These are phyloP conservation scores for Phialophora tarda DNA, from an alignment of 2,329 filamentous ascomycete species.

Conservation along the genomic window DNA sequence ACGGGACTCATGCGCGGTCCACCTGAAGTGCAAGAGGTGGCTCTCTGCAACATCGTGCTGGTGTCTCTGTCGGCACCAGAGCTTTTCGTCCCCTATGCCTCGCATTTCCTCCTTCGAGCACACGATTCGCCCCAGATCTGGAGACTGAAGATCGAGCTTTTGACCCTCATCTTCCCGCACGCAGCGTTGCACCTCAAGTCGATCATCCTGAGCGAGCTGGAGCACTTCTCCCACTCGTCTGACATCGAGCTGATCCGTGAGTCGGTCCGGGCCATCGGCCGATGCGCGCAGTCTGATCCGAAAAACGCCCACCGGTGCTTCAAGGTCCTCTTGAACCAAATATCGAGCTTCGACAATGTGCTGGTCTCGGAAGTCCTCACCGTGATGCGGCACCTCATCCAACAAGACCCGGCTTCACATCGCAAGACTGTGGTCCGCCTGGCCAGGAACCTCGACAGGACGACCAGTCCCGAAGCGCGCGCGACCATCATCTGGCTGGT, in stretches of 20 bases:
- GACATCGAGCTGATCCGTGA: conserved; percentile 83
- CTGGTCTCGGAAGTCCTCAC: conserved; percentile 92
- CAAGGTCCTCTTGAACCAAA: conserved; percentile 80
- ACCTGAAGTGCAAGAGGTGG: conserved; percentile 85
- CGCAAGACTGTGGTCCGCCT: conserved; percentile 83
- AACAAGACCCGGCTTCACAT: conserved; percentile 82
- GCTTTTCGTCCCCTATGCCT: conserved; percentile 85
- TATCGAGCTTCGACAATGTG: conserved; percentile 80
- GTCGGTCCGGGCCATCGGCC: conserved; percentile 88
- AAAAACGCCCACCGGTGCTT: conserved; percentile 77
- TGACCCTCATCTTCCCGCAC: conserved; percentile 89
- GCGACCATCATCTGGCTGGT: conserved; percentile 98
- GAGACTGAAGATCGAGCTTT: conserved; percentile 87
- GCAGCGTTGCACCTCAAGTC: conserved; percentile 76
- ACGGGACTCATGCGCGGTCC: conserved; percentile 83
- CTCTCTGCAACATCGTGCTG: conserved; percentile 93
- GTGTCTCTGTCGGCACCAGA: conserved; percentile 77
- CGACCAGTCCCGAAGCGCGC: conserved; percentile 83
- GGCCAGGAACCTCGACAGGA: conserved; percentile 88
- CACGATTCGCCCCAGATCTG: conserved; percentile 82
- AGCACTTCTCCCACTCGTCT: conserved; percentile 81
- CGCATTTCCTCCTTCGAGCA: conserved; percentile 84
- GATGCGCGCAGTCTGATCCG: conserved; percentile 75
- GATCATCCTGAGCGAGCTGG: conserved; percentile 87
- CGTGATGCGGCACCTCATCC: conserved; percentile 93